These are phyloP conservation scores for Fraxinus greggii DNA, from an alignment of 305 asterid species.

Conservation along the genomic window DNA sequence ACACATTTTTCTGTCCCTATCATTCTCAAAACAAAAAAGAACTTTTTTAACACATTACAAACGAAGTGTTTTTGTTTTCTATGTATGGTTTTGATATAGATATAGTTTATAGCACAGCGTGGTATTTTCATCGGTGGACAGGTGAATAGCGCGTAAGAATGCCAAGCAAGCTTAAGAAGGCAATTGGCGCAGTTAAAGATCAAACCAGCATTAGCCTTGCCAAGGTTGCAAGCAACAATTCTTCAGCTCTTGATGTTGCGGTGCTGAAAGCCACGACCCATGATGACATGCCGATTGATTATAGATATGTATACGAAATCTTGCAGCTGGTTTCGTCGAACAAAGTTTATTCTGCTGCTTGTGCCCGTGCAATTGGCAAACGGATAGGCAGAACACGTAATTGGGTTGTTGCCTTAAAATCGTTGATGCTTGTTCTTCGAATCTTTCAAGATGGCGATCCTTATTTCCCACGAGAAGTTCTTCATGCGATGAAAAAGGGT, in stretches of 20 bases:
- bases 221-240: slow-evolving; percentile 59
- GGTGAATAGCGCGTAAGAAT: slow-evolving; percentile 25
- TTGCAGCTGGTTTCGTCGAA: slow-evolving; percentile 64
- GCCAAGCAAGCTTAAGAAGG: slow-evolving; percentile 81
- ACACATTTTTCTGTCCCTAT: slow-evolving; percentile 15
- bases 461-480: slow-evolving; percentile 81
- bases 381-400: slow-evolving; percentile 74
- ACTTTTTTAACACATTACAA: neutral
- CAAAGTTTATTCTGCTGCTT: slow-evolving; percentile 64
- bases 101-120: neutral
- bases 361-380: slow-evolving; percentile 75
- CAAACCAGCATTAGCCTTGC: slow-evolving; percentile 89
- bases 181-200: slow-evolving; percentile 84
- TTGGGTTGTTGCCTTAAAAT: slow-evolving; percentile 74
- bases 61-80: neutral
- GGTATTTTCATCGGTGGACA: neutral
- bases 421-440: slow-evolving; percentile 70
- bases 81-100: neutral
- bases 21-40: neutral
- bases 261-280: slow-evolving; percentile 85
- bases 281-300: slow-evolving; percentile 61
- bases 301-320: slow-evolving; percentile 48
- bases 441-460: slow-evolving; percentile 86
- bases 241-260: slow-evolving; percentile 65
- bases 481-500: slow-evolving; percentile 79